A percentile compares a stretch with the other conserved stretches of the same genome.
Evolutionary conservation across 768 basidiomycete genomes (phyloP).

Genomic region (Mycena indigotica): DNA sequence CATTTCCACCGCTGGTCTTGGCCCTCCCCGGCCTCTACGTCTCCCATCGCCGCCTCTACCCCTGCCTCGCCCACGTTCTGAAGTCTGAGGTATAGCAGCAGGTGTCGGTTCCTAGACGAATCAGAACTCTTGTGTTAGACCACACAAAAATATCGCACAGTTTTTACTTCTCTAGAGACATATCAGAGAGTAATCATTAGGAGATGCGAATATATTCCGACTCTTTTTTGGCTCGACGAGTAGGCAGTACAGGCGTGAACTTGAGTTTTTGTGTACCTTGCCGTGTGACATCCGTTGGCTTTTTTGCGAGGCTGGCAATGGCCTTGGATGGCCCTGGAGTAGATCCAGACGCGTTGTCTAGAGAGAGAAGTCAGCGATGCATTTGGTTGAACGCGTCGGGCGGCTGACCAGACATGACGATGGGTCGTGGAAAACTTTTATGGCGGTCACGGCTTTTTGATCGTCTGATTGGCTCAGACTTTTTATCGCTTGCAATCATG

Average conservation of each 20-base stretch:
- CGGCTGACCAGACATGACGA: constrained; percentile 32
- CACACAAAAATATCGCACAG: constrained; percentile 45
- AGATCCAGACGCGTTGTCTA: constrained; percentile 39
- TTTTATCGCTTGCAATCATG: constrained; percentile 31
- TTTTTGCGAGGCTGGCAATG: constrained; percentile 76
- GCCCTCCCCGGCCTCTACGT: constrained; percentile 56
- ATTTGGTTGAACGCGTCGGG: not conserved
- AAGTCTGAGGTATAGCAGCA: constrained; percentile 33
- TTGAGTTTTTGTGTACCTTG: constrained; percentile 77
- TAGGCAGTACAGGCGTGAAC: constrained; percentile 76
- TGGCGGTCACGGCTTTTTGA: constrained; percentile 7
- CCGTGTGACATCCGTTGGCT: constrained; percentile 68
- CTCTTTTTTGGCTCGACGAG: constrained; percentile 80
- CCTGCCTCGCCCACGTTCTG: constrained; percentile 45
- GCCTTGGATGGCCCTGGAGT: constrained; percentile 50
- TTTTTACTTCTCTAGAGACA: constrained; percentile 59
- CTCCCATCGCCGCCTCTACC: constrained; percentile 42
- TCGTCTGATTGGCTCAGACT: not conserved
- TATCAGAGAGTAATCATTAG: constrained; percentile 14
- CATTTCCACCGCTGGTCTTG: constrained; percentile 67
- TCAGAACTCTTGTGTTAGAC: constrained; percentile 4
- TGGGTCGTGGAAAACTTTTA: too few species aligned
- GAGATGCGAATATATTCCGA: constrained; percentile 26
- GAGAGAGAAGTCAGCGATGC: constrained; percentile 10
- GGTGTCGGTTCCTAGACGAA: constrained; percentile 48